Evolutionary conservation across 139 green algal species (phyloP).

Genomic region (Pleodorina starrii): DNA sequence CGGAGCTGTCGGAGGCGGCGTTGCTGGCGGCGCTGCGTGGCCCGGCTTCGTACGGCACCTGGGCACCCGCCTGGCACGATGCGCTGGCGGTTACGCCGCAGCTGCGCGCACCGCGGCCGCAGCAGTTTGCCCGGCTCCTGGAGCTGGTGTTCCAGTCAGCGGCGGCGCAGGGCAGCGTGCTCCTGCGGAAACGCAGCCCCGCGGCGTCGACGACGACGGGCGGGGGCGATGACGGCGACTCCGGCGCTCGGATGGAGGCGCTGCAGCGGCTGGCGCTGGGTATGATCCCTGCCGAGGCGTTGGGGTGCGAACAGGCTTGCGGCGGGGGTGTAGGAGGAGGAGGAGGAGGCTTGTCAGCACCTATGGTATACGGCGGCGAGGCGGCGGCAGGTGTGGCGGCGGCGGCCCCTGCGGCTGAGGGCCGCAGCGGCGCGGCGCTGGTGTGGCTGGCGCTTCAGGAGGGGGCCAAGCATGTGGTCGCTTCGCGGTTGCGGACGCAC

Average conservation of each 20-base stretch:
- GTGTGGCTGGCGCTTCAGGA: conserved; percentile 69
- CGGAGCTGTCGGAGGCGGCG: conserved; percentile 7
- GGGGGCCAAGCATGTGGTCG: conserved; percentile 66
- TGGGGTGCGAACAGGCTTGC: background rate
- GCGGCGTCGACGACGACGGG: background rate
- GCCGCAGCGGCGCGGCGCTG: conserved; percentile 10
- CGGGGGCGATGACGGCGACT: background rate
- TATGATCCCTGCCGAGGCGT: background rate
- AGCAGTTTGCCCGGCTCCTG: conserved; percentile 69
- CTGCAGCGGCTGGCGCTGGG: conserved; percentile 49
- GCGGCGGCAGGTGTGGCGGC: background rate
- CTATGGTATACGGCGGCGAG: background rate
- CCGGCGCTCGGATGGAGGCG: background rate
- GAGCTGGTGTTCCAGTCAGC: conserved; percentile 56
- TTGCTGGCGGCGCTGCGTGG: background rate
- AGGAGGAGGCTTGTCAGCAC: background rate
- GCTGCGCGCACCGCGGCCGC: background rate
- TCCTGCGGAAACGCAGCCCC: conserved; percentile 16
- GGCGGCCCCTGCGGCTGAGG: background rate
- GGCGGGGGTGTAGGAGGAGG: background rate
- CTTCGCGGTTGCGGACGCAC: conserved; percentile 75
- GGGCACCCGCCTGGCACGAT: conserved; percentile 37
- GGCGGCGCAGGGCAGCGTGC: conserved; percentile 1
- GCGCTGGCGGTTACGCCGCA: conserved; percentile 52
- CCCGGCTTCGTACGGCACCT: background rate